Percentiles rank a stretch among this genome's conserved stretches.
Conservation (phyloP, 78 protist species). For the Mantamonas sphyraenae region DNA sequence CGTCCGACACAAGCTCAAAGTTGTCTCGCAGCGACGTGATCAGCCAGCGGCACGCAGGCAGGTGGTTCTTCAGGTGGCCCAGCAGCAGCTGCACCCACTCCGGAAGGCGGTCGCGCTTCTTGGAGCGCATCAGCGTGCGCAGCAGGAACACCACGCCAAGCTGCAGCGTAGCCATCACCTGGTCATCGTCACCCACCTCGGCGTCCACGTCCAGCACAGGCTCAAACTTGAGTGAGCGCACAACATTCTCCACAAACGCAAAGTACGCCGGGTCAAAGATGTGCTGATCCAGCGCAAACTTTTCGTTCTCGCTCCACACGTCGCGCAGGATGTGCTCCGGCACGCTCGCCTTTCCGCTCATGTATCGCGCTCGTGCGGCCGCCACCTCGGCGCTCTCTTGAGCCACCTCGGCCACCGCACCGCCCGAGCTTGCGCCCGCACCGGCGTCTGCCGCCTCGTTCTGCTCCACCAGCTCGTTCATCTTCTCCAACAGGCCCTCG, state of each 20-base stretch:
- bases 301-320: constrained; percentile 62
- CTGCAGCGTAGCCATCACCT: too few species aligned
- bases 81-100: not conserved
- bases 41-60: too few species aligned
- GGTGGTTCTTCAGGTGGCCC: not conserved
- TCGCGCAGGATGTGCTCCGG: constrained; percentile 26
- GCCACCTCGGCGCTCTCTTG: not conserved
- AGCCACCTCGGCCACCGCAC: not conserved
- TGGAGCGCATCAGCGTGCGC: not conserved
- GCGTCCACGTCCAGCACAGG: too few species aligned
- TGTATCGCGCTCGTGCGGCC: not conserved
- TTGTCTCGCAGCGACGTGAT: too few species aligned
- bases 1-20: too few species aligned
- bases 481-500: not conserved
- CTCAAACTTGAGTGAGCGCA: too few species aligned
- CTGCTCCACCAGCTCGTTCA: too few species aligned
- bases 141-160: not conserved
- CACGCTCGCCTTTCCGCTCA: constrained; percentile 1
- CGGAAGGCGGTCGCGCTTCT: not conserved
- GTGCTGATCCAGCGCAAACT: constrained; percentile 49
- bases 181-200: too few species aligned
- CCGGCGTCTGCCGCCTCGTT: too few species aligned
- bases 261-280: constrained; percentile 55
- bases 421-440: too few species aligned
- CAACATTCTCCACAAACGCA: too few species aligned